Evolutionary conservation across 2,329 filamentous ascomycete species (phyloP), one percentile per base, ranked within the genome.

Genomic region (Macrophomina tecta): DNA sequence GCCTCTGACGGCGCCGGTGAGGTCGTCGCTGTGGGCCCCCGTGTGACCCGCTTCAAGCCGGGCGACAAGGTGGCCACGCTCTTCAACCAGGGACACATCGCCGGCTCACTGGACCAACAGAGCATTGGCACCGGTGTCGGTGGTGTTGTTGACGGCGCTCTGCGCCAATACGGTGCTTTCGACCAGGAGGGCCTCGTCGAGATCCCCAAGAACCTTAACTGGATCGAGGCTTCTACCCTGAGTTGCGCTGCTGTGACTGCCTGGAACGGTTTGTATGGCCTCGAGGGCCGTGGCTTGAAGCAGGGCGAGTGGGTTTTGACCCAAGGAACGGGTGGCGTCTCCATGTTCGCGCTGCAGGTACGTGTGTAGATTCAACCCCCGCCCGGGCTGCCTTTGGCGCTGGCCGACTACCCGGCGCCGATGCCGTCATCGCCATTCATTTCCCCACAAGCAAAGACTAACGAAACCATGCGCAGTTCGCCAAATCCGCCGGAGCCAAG

Each of bases 261-360:
- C 0, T 86, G 84, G 84, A 86, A 86, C 71, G 82, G 80, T 0
- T 76, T 86, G 6, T 85, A 84, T 69, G 84, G 84, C 11, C 71
- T 86, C 4, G 74, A 80, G 70, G 76, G 76, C 51, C 74, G 74
- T 66, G 72, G 72, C 5, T 65, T 79, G 36, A 79, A 79, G 69
- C 74, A 75, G 8, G 78, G 78, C 5, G 74, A 80, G 16, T 80
- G 75, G 63, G 88, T 92, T 3, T 82, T 92, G 40, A 88, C 88
- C 1, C 88, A 91, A 76, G 90, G 89, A n/a, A 91, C 89, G 0
- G 89, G 90, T 23, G 89, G 89, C 67, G 89, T 91, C 7, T 86
- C 84, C 69, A 82, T 91, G 68, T 90, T 90, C 67, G 89, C 84
- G 3, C 75, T 91, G n/a, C 89, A 85, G 75, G 79, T 81, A 69